These are phyloP conservation scores for Backusella tarrabulga DNA, from an alignment of 192 early-diverging fungal species.

Conservation along the genomic window DNA sequence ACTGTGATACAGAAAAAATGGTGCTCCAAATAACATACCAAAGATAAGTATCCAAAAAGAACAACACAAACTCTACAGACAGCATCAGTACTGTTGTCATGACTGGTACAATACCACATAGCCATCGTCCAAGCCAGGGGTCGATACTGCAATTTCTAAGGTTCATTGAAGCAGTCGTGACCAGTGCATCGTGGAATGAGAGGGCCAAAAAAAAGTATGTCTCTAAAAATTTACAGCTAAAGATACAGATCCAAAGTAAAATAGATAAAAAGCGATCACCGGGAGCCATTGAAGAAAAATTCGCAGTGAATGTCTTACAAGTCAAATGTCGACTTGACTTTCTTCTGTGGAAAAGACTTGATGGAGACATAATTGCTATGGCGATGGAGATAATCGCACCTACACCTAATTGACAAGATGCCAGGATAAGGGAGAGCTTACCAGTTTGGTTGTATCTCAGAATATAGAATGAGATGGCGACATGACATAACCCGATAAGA, in stretches of 20 bases:
- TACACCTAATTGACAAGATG: slow-evolving; percentile 59
- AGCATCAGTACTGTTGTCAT: slow-evolving; percentile 60
- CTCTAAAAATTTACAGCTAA: slow-evolving; percentile 67
- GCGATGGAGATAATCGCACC: slow-evolving; percentile 56
- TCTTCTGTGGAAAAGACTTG: slow-evolving; percentile 43
- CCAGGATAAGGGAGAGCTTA: slow-evolving; percentile 47
- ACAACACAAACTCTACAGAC: slow-evolving; percentile 59
- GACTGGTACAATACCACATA: slow-evolving; percentile 53
- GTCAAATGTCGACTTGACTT: slow-evolving; percentile 14
- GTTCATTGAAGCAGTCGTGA: slow-evolving; percentile 33
- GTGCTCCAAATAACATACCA: slow-evolving; percentile 78
- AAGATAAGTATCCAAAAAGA: slow-evolving; percentile 74
- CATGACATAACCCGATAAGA: slow-evolving; percentile 48
- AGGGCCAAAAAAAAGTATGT: slow-evolving; percentile 68
- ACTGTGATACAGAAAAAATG: slow-evolving; percentile 61
- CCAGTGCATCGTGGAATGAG: slow-evolving; percentile 60
- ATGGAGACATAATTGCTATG: slow-evolving; percentile 55
- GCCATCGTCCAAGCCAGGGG: slow-evolving; percentile 41
- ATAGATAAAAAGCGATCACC: slow-evolving; percentile 58
- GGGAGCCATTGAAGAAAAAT: slow-evolving; percentile 55
- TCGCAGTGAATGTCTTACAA: slow-evolving; percentile 56
- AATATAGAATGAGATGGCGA: slow-evolving; percentile 46
- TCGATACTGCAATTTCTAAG: slow-evolving; percentile 43
- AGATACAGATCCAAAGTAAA: slow-evolving; percentile 60
- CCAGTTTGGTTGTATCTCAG: slow-evolving; percentile 14